phyloP scores from a whole-genome alignment of 176 grass and related monocot species.

The Triticum dicoccoides region DNA sequence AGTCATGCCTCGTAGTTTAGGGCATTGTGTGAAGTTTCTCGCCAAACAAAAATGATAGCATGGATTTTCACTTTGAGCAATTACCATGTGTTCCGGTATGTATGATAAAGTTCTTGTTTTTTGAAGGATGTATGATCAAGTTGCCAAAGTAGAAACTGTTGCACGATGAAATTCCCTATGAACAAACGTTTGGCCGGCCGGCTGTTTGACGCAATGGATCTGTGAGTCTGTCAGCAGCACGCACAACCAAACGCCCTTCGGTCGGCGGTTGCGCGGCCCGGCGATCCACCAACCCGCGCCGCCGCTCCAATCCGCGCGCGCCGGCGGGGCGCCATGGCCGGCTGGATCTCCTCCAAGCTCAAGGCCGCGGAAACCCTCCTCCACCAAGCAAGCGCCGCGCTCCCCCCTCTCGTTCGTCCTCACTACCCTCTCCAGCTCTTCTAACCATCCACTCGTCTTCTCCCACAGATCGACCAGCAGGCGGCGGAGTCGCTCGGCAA shows the following conservation, averaged over 20 bases:
- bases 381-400: conserved; percentile 63
- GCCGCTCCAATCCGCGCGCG: background rate
- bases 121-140: too few species aligned
- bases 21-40: too few species aligned
- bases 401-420: background rate
- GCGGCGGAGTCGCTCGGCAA: conserved; percentile 91
- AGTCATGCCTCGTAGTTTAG: too few species aligned
- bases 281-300: background rate
- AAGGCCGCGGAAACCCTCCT: conserved; percentile 92
- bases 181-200: background rate
- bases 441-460: conserved; percentile 30
- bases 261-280: conserved; percentile 9
- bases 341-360: conserved; percentile 98
- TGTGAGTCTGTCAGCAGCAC: background rate
- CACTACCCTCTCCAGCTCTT: background rate
- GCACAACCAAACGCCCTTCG: background rate
- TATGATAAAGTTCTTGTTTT: too few species aligned
- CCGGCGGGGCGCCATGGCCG: conserved; percentile 52
- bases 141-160: background rate
- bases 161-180: background rate
- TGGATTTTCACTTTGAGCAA: too few species aligned
- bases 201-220: background rate
- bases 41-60: too few species aligned
- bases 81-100: too few species aligned
- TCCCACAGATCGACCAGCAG: conserved; percentile 89